Evolutionary conservation across 2,329 filamentous ascomycete species (phyloP).

Genomic region (Aspergillus sojae): DNA sequence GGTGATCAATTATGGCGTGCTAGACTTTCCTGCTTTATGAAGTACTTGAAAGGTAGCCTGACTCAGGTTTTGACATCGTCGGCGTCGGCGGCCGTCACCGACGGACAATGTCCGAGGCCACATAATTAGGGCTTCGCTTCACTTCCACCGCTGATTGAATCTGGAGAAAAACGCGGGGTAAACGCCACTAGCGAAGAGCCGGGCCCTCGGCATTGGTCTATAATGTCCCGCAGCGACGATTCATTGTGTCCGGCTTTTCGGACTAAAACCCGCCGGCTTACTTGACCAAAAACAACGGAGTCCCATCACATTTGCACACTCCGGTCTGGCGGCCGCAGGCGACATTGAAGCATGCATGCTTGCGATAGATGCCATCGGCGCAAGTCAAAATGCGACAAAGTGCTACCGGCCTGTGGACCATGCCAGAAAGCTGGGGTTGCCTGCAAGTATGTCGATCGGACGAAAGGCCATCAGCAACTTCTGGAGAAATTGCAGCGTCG

Average conservation of each 20-base stretch:
- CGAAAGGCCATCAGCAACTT: background rate
- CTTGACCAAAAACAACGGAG: background rate
- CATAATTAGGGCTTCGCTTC: background rate
- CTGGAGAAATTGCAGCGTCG: background rate
- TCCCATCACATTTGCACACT: background rate
- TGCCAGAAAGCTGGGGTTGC: background rate
- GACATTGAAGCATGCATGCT: background rate
- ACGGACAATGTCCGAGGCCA: background rate
- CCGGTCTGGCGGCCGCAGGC: background rate
- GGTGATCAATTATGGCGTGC: too few relatives aligned
- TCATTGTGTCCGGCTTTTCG: background rate
- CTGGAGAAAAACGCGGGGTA: background rate
- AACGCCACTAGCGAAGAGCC: background rate
- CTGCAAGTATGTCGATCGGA: background rate
- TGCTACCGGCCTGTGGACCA: background rate
- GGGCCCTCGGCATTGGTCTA: background rate
- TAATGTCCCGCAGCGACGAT: background rate
- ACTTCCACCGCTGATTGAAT: background rate
- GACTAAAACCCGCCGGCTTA: background rate
- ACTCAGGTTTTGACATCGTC: background rate
- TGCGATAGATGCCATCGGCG: background rate
- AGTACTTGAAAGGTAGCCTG: too few relatives aligned
- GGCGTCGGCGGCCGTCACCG: background rate
- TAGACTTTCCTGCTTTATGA: too few relatives aligned
- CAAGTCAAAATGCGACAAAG: background rate